These are phyloP conservation scores for Cladosporium oxysporum DNA, from an alignment of 2,329 filamentous ascomycete genomes.

Conservation along the genomic window DNA sequence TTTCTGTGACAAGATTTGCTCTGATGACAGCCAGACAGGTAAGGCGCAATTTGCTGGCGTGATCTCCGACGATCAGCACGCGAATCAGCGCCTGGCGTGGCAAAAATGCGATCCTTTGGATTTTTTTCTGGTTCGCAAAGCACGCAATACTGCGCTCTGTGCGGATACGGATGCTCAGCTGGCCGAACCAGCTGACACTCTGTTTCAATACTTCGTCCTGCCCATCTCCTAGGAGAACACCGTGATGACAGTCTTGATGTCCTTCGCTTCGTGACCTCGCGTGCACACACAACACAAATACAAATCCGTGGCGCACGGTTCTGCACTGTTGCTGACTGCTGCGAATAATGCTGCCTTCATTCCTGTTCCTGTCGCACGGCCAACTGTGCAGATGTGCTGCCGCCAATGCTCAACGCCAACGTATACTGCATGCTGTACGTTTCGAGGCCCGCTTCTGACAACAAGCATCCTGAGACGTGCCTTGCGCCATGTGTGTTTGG, in stretches of 20 bases:
- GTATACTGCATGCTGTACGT: slow-evolving; percentile 7
- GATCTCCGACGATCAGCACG: slow-evolving; percentile 15
- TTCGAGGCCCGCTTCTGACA: neutral
- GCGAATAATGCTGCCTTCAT: slow-evolving; percentile 16
- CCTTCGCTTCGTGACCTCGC: slow-evolving; percentile 8
- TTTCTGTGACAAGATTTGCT: slow-evolving; percentile 6
- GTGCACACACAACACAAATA: neutral
- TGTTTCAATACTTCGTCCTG: slow-evolving; percentile 3
- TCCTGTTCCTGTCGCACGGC: slow-evolving; percentile 17
- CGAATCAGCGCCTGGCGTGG: slow-evolving; percentile 5
- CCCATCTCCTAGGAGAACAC: neutral
- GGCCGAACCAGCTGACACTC: slow-evolving; percentile 12
- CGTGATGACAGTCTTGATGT: neutral
- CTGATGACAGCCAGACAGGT: neutral
- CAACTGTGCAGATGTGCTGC: slow-evolving; percentile 1
- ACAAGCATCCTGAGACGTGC: slow-evolving; percentile 17
- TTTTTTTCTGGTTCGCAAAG: slow-evolving; percentile 7
- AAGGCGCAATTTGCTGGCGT: slow-evolving; percentile 15
- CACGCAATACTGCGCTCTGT: slow-evolving; percentile 11
- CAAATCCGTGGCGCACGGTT: neutral
- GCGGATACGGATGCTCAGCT: slow-evolving; percentile 14
- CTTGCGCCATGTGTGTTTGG: slow-evolving; percentile 18
- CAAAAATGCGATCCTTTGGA: neutral
- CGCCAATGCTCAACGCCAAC: slow-evolving; percentile 10
- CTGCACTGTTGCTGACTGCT: slow-evolving; percentile 11